Evolutionary conservation across 306 rosid species (phyloP), one percentile per base, ranked within the genome.

Genomic region (Castanea crenata): DNA sequence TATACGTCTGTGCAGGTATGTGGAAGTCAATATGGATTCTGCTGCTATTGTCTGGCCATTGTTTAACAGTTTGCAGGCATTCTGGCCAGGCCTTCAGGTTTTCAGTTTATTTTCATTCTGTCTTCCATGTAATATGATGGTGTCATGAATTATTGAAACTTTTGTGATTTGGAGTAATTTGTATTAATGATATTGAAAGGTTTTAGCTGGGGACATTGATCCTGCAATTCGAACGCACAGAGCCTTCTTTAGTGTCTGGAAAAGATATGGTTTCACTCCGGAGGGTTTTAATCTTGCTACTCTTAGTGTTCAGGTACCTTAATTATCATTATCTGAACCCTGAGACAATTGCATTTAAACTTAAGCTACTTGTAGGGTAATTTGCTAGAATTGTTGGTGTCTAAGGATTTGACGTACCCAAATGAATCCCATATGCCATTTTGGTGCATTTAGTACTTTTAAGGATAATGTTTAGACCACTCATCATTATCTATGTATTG

Each of bases 41-140:
- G 97, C 94, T 75, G 93, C 97, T 83, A 85, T 94, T 12, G 99
- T 94, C 76, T 94, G 99, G 99, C 97, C 99, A 61, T 80, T 94
- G 75, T 94, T 92, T 83, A 94, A 94, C 88, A 94, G 99, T 85
- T 87, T 94, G 85, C 99, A 94, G 88, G 99, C 99, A 51, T 94
- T 94, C 87, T 94, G 99, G 99, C 99, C 99, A 5, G 99, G 99
- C 77, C 97, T 94, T 85, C 99, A 94, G 99, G 99, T 94, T 91
- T 81, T 63, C 21, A 38, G 34, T 69, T 57, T 78, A 79, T 67
- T 69, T 25, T 21, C 67, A 77, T 84, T 77, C 73, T 23, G 65
- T 55, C 49, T 41, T 15, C 71, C 32, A 31, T 78, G 65, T 27
- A 56, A 51, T 67, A 73, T 81, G 74, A 74, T 65, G 58, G 78